Evolutionary conservation across 2,329 filamentous ascomycete genomes (phyloP).

Genomic region (Alternaria atra): DNA sequence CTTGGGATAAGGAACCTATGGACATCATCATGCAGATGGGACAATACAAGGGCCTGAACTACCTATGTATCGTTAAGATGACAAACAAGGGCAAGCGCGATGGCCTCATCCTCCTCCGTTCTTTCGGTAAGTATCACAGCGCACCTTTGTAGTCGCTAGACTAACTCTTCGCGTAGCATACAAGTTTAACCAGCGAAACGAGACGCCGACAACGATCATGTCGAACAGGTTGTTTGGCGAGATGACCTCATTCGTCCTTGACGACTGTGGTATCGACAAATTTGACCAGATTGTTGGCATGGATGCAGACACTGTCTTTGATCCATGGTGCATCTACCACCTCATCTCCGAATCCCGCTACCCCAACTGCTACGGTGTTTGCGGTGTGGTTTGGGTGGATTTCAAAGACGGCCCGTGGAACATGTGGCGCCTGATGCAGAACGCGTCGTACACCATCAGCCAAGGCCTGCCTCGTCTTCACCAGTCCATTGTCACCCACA

Average conservation of each 20-base stretch:
- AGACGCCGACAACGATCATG: conserved; percentile 28
- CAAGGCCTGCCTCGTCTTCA: conserved; percentile 56
- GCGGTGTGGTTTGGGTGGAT: conserved; percentile 60
- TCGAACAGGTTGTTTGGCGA: conserved; percentile 21
- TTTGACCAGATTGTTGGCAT: conserved; percentile 24
- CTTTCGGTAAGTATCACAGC: conserved; percentile 40
- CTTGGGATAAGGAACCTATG: conserved; percentile 53
- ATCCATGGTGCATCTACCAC: conserved; percentile 54
- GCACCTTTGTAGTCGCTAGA: too few species aligned
- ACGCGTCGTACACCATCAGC: conserved; percentile 54
- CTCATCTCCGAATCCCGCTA: conserved; percentile 6
- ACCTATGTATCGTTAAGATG: conserved; percentile 59
- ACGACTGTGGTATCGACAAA: conserved; percentile 10
- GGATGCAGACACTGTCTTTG: conserved; percentile 58
- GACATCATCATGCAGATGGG: conserved; percentile 51
- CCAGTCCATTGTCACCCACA: conserved; percentile 60
- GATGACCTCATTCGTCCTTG: conserved; percentile 16
- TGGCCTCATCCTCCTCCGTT: conserved; percentile 60
- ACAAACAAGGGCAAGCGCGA: conserved; percentile 63
- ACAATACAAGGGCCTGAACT: conserved; percentile 58
- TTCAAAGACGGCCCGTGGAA: conserved; percentile 55
- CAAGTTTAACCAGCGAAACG: conserved; percentile 58
- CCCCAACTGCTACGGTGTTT: conserved; percentile 55
- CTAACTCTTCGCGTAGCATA: conserved; percentile 51
- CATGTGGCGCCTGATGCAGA: conserved; percentile 56